Conservation (phyloP, 2,329 filamentous ascomycete genomes). For the Exophiala oligosperma region DNA sequence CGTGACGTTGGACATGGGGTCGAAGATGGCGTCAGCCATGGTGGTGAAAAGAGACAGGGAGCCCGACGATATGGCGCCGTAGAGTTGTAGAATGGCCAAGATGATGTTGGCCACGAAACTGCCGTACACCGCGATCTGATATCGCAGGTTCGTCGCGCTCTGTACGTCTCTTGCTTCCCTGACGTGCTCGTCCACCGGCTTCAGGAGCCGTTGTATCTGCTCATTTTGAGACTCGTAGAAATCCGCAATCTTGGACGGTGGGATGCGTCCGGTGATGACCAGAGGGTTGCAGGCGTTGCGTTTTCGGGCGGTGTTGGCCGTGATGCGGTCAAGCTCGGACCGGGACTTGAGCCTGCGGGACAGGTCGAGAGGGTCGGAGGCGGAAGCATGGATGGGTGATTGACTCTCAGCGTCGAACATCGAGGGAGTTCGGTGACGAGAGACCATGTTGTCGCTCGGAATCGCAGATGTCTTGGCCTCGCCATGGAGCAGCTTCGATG, state of each 20-base stretch:
- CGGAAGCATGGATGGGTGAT: slow-evolving; percentile 58
- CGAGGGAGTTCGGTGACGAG: slow-evolving; percentile 26
- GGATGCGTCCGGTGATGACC: slow-evolving; percentile 31
- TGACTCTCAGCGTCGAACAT: slow-evolving; percentile 48
- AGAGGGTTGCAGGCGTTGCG: slow-evolving; percentile 55
- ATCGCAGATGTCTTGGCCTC: slow-evolving; percentile 27
- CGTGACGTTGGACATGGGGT: slow-evolving; percentile 84
- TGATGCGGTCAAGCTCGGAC: slow-evolving; percentile 73
- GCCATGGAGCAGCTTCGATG: slow-evolving; percentile 17
- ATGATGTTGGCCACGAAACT: slow-evolving; percentile 77
- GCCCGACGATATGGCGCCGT: slow-evolving; percentile 79
- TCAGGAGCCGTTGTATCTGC: slow-evolving; percentile 87
- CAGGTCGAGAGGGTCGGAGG: slow-evolving; percentile 80
- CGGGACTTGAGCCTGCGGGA: slow-evolving; percentile 74
- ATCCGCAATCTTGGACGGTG: slow-evolving; percentile 62
- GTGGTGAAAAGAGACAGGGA: slow-evolving; percentile 97
- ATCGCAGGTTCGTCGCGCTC: slow-evolving; percentile 72
- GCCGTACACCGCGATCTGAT: slow-evolving; percentile 62
- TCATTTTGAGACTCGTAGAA: slow-evolving; percentile 94
- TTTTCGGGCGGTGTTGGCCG: slow-evolving; percentile 77
- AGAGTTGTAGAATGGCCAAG: slow-evolving; percentile 79
- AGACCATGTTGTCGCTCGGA: slow-evolving; percentile 19
- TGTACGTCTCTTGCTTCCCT: slow-evolving; percentile 77
- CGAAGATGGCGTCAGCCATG: slow-evolving; percentile 94
- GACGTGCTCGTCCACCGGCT: slow-evolving; percentile 88